Percentiles rank a stretch among this genome's conserved stretches.
Evolutionary conservation across 23 red algal genomes (phyloP).

Genomic region (Gracilariopsis chorda): DNA sequence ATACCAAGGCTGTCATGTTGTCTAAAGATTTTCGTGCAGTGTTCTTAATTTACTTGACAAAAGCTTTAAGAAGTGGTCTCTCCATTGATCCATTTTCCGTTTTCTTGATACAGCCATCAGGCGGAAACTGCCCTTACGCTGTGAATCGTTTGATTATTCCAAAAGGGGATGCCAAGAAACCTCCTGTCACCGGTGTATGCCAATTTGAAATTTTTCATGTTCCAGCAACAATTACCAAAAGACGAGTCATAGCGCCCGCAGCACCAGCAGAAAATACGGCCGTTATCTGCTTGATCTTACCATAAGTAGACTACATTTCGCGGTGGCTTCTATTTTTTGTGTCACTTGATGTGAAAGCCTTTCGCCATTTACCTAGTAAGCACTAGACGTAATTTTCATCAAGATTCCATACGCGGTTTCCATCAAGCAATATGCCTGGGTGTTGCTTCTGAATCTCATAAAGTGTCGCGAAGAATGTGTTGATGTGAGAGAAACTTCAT

Average conservation of each 20-base stretch:
- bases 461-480: conserved; percentile 23
- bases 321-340: neutral
- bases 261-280: conserved; percentile 15
- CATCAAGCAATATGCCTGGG: neutral
- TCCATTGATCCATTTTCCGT: conserved; percentile 12
- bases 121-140: conserved; percentile 1
- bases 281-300: neutral
- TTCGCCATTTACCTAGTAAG: neutral
- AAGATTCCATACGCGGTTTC: conserved; percentile 18
- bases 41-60: conserved; percentile 22
- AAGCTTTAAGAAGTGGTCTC: neutral
- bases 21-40: neutral
- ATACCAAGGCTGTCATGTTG: neutral
- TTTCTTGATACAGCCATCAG: neutral
- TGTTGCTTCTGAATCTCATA: neutral
- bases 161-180: neutral
- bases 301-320: neutral
- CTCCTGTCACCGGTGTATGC: neutral
- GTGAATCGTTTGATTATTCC: neutral
- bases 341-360: neutral
- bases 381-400: conserved; percentile 13
- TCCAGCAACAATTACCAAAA: conserved; percentile 26
- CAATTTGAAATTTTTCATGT: neutral
- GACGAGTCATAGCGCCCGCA: neutral
- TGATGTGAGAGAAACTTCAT: neutral